Base-by-base conservation (phyloP, 768 basidiomycete species). In the Tricholoma flavovirens region DNA sequence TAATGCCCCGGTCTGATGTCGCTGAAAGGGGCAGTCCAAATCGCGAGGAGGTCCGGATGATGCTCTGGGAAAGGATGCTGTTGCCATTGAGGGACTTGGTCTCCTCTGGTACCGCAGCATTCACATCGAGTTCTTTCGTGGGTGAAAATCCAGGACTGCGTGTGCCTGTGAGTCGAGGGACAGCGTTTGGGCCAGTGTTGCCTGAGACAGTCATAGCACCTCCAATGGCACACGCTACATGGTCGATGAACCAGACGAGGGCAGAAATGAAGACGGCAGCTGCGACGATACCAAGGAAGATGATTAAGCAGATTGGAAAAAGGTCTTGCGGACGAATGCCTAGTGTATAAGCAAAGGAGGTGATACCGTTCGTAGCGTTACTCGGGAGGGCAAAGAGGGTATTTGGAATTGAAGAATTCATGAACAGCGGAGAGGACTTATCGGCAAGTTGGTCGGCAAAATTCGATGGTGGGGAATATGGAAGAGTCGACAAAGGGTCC, bases 311-410 rank as follows among this genome's bases (percentile, higher is more conserved):
- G 51, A 87, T 84, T 19, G 81, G 81, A 64, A 97, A 92, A 48
- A 94, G 77, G 65, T 97, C 89, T 64, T 84, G 78, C 1, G 90
- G 88, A 11, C 84, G 83, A 4, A 98, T 66, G 29, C 96, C 97
- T 40, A 96, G 73, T 11, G 90, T 80, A 65, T 86, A 87, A 1
- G 94, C 90, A 67, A 95, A 95, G 2, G 89, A 86, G 14, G 83
- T 75, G 45, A 99, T 84, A 2, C 96, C 96, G 8, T 74, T 63
- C 0, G 86, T 78, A 6, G 79, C 73, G 62, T 84, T 76, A 11
- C 72, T 62, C 8, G 88, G 87, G 55, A 90, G 81, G 56, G 79
- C 81, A 74, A 88, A 90, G 45, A 96, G 75, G 29, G 78, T 73
- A 65, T 97, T 97, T 17, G 87, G 80, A 14, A 82, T 75, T 21